phyloP scores from a whole-genome alignment of 1,284 basidiomycete species.

The Microbotryomycetes sp. region DNA sequence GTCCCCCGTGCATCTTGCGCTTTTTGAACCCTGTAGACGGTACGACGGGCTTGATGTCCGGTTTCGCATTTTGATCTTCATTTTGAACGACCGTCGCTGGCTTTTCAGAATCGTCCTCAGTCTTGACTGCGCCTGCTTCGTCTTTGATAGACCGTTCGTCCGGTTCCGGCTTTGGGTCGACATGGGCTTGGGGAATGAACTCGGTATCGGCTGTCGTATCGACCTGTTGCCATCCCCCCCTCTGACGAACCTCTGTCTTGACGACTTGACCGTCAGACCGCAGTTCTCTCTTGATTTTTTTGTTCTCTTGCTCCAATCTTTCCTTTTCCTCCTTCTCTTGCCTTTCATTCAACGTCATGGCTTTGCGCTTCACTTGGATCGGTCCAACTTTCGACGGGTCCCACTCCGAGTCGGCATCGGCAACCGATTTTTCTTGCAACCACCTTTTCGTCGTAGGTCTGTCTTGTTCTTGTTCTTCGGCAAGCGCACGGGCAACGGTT shows the following conservation, averaged over 20 bases:
- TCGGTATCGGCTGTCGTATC: slow-evolving; percentile 5
- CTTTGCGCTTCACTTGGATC: slow-evolving; percentile 25
- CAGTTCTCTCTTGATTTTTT: not conserved
- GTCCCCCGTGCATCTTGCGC: slow-evolving; percentile 28
- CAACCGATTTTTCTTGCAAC: slow-evolving; percentile 8
- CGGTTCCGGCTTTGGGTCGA: not conserved
- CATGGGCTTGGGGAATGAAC: not conserved
- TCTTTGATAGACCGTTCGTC: not conserved
- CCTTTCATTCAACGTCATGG: slow-evolving; percentile 27
- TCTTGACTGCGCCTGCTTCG: slow-evolving; percentile 4
- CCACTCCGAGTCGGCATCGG: slow-evolving; percentile 23
- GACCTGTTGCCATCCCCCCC: not conserved
- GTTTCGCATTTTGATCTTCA: not conserved
- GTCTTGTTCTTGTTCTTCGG: not conserved
- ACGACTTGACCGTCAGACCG: slow-evolving; percentile 1
- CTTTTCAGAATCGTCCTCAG: slow-evolving; percentile 1
- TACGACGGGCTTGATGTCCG: slow-evolving; percentile 2
- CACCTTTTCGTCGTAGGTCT: not conserved
- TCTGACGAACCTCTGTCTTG: not conserved
- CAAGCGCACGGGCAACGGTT: not conserved
- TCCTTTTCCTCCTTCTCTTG: slow-evolving; percentile 8
- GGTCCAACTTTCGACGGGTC: slow-evolving; percentile 20
- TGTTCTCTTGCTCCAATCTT: not conserved
- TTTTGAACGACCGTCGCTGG: not conserved
- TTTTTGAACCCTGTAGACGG: slow-evolving; percentile 30